phyloP scores from a whole-genome alignment of 2,329 filamentous ascomycete genomes.

The Bipolaris bicolor region DNA sequence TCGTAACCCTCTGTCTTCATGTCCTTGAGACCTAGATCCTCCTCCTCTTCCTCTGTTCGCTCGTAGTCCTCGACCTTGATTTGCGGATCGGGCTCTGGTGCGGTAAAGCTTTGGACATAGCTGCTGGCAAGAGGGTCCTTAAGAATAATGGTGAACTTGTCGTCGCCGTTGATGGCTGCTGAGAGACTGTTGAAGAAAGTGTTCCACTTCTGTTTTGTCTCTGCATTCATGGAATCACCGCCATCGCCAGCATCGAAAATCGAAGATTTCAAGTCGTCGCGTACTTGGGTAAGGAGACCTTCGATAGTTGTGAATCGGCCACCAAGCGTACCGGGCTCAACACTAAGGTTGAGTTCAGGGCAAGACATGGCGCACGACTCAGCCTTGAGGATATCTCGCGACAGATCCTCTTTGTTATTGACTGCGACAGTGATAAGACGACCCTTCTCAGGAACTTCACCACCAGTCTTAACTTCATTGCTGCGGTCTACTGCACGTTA shows the following conservation, averaged over 20 bases:
- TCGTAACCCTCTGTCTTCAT: conserved; percentile 93
- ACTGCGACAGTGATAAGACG: conserved; percentile 82
- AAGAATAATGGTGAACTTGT: conserved; percentile 81
- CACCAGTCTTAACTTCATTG: conserved; percentile 97
- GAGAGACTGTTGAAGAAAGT: conserved; percentile 80
- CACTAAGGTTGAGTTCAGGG: conserved; percentile 82
- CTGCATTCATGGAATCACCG: conserved; percentile 77
- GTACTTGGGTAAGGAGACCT: conserved; percentile 88
- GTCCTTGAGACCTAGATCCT: conserved; percentile 86
- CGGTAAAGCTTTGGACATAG: conserved; percentile 86
- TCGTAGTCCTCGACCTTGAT: conserved; percentile 83
- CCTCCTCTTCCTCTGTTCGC: conserved; percentile 88
- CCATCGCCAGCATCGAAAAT: conserved; percentile 80
- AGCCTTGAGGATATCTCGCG: conserved; percentile 92
- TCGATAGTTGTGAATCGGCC: conserved; percentile 97
- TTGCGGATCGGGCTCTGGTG: conserved; percentile 81
- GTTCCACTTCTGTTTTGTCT: conserved; percentile 75
- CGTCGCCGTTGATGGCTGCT: conserved; percentile 77
- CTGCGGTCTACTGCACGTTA: conserved; percentile 66
- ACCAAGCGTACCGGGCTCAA: conserved; percentile 92
- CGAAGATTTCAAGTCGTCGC: conserved; percentile 83
- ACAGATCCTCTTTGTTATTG: conserved; percentile 72
- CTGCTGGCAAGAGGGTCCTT: conserved; percentile 89
- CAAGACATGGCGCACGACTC: conserved; percentile 89
- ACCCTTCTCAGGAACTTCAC: conserved; percentile 85